Evolutionary conservation across 2,329 filamentous ascomycete genomes (phyloP).

Genomic region (Hypoxylon sp.): DNA sequence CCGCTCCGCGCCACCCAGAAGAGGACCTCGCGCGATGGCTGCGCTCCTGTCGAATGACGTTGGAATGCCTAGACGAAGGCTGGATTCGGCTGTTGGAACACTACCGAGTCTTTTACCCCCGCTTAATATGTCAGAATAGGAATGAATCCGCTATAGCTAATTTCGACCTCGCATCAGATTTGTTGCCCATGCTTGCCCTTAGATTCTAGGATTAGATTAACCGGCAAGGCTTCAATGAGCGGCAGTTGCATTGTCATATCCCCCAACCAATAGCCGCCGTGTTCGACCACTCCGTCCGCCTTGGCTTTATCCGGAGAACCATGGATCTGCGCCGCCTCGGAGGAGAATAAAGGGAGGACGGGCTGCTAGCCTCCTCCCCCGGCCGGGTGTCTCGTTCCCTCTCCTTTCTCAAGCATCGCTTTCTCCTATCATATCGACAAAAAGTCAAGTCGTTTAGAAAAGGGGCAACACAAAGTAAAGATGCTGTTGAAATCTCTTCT

Average conservation of each 20-base stretch:
- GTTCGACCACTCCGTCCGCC: conserved; percentile 45
- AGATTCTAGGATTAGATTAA: conserved; percentile 49
- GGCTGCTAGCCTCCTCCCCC: conserved; percentile 23
- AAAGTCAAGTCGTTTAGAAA: not conserved
- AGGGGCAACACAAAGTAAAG: conserved; percentile 36
- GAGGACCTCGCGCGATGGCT: conserved; percentile 6
- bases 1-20: conserved; percentile 25
- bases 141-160: conserved; percentile 47
- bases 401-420: conserved; percentile 28
- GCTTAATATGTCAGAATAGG: conserved; percentile 49
- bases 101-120: conserved; percentile 48
- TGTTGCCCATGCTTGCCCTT: conserved; percentile 44
- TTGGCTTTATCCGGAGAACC: conserved; percentile 52
- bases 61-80: conserved; percentile 35
- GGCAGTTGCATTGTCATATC: conserved; percentile 48
- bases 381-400: conserved; percentile 27
- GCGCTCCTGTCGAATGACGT: conserved; percentile 35
- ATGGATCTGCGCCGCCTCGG: conserved; percentile 34
- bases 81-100: conserved; percentile 36
- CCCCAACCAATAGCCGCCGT: conserved; percentile 49
- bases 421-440: conserved; percentile 1
- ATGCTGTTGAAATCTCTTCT: conserved; percentile 54
- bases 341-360: conserved; percentile 46
- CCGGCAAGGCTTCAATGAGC: conserved; percentile 49
- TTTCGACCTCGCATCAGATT: conserved; percentile 50